Evolutionary conservation across 228 moss, liverwort and hornwort genomes (phyloP).

Genomic region (Sphagnum fallax): DNA sequence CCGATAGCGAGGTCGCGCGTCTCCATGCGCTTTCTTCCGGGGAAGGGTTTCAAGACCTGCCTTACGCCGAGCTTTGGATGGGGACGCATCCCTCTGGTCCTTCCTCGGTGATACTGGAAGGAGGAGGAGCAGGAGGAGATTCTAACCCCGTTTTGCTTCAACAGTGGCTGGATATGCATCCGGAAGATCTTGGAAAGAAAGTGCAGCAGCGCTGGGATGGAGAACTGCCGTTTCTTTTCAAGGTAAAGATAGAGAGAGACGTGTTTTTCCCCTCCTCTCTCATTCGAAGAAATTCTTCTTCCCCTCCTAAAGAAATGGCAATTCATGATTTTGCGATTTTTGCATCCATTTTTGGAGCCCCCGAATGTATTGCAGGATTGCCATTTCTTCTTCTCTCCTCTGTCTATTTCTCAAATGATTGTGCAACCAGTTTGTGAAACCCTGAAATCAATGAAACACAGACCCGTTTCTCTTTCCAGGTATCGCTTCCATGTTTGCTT

Average conservation of each 20-base stretch:
- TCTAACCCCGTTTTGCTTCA: slow-evolving; percentile 28
- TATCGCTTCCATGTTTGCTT: neutral
- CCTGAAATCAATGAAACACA: neutral
- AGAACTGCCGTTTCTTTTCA: slow-evolving; percentile 77
- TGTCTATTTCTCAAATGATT: neutral
- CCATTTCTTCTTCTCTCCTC: neutral
- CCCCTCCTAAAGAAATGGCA: neutral
- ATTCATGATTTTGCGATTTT: slow-evolving; percentile 1
- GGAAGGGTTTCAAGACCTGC: slow-evolving; percentile 45
- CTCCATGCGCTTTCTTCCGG: slow-evolving; percentile 64
- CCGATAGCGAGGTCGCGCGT: slow-evolving; percentile 68
- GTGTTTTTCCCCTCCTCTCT: neutral
- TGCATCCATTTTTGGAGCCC: too few species aligned
- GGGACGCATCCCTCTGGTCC: slow-evolving; percentile 91
- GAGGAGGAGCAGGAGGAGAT: slow-evolving; percentile 7
- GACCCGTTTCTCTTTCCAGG: neutral
- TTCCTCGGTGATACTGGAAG: slow-evolving; percentile 39
- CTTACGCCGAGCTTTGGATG: slow-evolving; percentile 96
- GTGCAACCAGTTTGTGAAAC: neutral
- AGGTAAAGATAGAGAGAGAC: slow-evolving; percentile 20
- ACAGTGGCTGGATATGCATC: slow-evolving; percentile 62
- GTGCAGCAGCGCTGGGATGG: slow-evolving; percentile 67
- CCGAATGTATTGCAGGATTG: too few species aligned
- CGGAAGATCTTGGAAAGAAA: slow-evolving; percentile 62
- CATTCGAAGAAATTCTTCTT: neutral